phyloP scores from a whole-genome alignment of 495 filamentous ascomycete species.

The Penicillium samsonianum region DNA sequence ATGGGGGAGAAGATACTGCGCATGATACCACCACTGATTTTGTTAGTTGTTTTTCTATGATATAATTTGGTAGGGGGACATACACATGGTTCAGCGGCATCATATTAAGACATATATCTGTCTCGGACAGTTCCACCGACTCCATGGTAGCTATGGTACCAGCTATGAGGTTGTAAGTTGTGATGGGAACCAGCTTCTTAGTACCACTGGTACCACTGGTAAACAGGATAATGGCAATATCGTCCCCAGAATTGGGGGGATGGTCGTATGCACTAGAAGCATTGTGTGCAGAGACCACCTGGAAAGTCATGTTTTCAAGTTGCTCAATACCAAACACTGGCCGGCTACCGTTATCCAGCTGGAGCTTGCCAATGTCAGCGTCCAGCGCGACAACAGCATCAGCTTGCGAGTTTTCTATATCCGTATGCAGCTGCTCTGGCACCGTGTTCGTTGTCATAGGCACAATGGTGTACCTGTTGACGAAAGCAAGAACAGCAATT shows the following conservation, averaged over 20 bases:
- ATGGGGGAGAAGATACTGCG: slow-evolving; percentile 44
- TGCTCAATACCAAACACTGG: slow-evolving; percentile 21
- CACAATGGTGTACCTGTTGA: slow-evolving; percentile 24
- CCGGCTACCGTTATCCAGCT: slow-evolving; percentile 17
- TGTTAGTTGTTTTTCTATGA: slow-evolving; percentile 10
- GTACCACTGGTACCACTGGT: slow-evolving; percentile 50
- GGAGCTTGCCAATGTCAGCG: slow-evolving; percentile 21
- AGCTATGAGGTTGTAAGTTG: slow-evolving; percentile 35
- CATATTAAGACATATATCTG: slow-evolving; percentile 46
- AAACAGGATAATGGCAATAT: slow-evolving; percentile 46
- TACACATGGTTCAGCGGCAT: slow-evolving; percentile 52
- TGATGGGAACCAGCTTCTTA: slow-evolving; percentile 48
- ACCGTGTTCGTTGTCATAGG: slow-evolving; percentile 24
- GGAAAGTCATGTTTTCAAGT: slow-evolving; percentile 22
- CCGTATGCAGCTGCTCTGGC: slow-evolving; percentile 25
- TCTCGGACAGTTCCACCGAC: slow-evolving; percentile 36
- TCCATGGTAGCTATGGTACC: slow-evolving; percentile 43
- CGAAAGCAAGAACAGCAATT: slow-evolving; percentile 20
- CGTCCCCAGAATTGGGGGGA: slow-evolving; percentile 20
- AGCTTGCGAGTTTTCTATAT: slow-evolving; percentile 22
- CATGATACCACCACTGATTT: slow-evolving; percentile 35
- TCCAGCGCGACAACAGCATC: slow-evolving; percentile 26
- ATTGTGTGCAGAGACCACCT: slow-evolving; percentile 11
- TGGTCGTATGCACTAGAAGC: background rate
- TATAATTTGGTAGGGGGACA: slow-evolving; percentile 6